These are phyloP conservation scores for Spergularia bocconei DNA, from an alignment of 148 eudicot genomes.

Conservation along the genomic window DNA sequence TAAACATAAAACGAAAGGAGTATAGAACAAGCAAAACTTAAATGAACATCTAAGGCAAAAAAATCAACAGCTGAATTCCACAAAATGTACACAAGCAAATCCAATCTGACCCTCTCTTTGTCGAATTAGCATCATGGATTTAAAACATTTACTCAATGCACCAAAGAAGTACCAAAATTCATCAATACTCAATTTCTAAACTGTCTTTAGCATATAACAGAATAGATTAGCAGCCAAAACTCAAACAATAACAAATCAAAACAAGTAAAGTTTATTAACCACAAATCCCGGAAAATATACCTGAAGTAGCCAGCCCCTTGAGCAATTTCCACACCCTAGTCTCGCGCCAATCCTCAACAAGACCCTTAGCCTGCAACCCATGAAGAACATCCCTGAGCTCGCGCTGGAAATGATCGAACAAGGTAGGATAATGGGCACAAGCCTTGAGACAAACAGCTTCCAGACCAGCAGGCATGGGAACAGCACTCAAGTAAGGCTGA, in stretches of 20 bases:
- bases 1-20: not conserved
- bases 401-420: slow-evolving; percentile 78
- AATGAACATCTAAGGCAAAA: not conserved
- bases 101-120: not conserved
- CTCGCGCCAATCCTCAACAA: slow-evolving; percentile 50
- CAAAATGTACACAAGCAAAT: not conserved
- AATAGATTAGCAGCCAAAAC: not conserved
- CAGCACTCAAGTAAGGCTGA: slow-evolving; percentile 65
- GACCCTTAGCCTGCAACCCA: slow-evolving; percentile 40
- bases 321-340: slow-evolving; percentile 74
- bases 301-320: slow-evolving; percentile 66
- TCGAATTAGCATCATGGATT: not conserved
- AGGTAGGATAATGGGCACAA: slow-evolving; percentile 82
- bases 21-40: not conserved
- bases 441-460: slow-evolving; percentile 78
- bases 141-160: not conserved
- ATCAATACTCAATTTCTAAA: not conserved
- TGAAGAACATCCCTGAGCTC: slow-evolving; percentile 76
- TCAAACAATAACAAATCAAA: not conserved
- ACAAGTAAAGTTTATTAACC: not conserved
- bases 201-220: not conserved
- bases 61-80: not conserved
- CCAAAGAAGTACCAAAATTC: not conserved
- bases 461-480: slow-evolving; percentile 78
- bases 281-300: slow-evolving; percentile 21